These are phyloP conservation scores for Calonectria montana DNA, from an alignment of 2,329 filamentous ascomycete species.

Conservation along the genomic window DNA sequence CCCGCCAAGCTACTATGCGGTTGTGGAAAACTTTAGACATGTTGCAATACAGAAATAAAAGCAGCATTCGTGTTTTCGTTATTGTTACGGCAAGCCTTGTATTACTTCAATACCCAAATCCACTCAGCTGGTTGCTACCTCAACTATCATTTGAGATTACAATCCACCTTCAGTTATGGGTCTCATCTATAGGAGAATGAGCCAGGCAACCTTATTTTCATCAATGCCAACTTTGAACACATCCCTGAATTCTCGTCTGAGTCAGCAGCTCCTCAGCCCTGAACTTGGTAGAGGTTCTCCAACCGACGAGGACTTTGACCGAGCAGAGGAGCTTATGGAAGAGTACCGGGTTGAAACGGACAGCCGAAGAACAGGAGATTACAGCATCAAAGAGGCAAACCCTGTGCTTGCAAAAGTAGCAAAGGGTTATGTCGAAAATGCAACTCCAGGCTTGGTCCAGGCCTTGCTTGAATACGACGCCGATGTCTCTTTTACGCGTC, in stretches of 20 bases:
- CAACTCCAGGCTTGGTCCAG: neutral
- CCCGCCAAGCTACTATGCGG: neutral
- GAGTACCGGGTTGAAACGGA: neutral
- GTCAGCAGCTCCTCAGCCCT: neutral
- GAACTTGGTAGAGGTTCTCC: neutral
- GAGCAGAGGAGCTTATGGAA: neutral
- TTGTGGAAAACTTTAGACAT: neutral
- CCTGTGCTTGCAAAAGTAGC: neutral
- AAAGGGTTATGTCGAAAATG: neutral
- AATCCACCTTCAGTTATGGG: neutral
- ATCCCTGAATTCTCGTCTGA: neutral
- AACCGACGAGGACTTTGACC: neutral
- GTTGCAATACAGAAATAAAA: neutral
- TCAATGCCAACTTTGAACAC: neutral
- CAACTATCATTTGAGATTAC: neutral
- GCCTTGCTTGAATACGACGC: neutral
- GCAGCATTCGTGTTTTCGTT: no score
- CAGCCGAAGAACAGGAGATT: neutral
- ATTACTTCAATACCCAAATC: neutral
- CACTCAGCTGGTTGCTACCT: neutral
- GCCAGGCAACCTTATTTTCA: neutral
- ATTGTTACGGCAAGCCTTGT: neutral
- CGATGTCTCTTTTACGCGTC: neutral
- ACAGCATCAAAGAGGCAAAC: neutral
- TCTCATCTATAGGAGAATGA: neutral